Percentiles rank a stretch among this genome's conserved stretches.
phyloP scores from a whole-genome alignment of 208 protist species.

The Wallacemonas sp. region DNA sequence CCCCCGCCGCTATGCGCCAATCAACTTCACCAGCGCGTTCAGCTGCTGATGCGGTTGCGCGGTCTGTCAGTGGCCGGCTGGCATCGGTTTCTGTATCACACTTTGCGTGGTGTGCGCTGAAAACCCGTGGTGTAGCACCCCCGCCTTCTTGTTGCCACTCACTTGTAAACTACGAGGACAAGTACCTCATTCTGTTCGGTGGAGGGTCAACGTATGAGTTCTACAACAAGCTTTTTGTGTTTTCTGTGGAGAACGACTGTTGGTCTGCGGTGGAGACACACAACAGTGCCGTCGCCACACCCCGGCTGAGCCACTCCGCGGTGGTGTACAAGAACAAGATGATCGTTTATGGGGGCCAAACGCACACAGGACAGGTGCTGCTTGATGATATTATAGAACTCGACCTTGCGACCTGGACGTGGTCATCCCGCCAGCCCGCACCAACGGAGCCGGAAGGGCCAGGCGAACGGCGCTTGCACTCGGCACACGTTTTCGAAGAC shows the following conservation, averaged over 20 bases:
- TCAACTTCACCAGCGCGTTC: neutral
- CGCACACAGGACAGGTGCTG: constrained; percentile 33
- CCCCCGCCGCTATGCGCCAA: too few species aligned
- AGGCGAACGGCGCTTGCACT: constrained; percentile 70
- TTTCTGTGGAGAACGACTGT: constrained; percentile 41
- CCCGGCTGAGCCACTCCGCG: constrained; percentile 65
- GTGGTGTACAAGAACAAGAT: constrained; percentile 78
- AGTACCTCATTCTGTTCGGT: constrained; percentile 78
- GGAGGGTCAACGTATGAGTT: constrained; percentile 49
- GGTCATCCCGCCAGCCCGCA: constrained; percentile 50
- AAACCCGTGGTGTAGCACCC: constrained; percentile 23
- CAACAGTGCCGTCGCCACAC: constrained; percentile 44
- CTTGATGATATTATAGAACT: constrained; percentile 74
- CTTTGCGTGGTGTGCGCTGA: constrained; percentile 22
- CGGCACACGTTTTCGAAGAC: constrained; percentile 54
- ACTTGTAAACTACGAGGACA: constrained; percentile 67
- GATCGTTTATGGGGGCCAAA: constrained; percentile 86
- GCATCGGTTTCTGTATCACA: neutral
- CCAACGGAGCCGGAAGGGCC: constrained; percentile 60
- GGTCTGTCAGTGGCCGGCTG: neutral
- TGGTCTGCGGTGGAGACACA: constrained; percentile 40
- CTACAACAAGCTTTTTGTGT: constrained; percentile 58
- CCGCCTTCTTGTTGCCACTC: constrained; percentile 77
- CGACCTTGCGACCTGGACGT: constrained; percentile 69
- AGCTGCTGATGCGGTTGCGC: constrained; percentile 5